Evolutionary conservation across 179 eudicot species (phyloP), one percentile per base, ranked within the genome.

Genomic region (Carnegiea gigantea): DNA sequence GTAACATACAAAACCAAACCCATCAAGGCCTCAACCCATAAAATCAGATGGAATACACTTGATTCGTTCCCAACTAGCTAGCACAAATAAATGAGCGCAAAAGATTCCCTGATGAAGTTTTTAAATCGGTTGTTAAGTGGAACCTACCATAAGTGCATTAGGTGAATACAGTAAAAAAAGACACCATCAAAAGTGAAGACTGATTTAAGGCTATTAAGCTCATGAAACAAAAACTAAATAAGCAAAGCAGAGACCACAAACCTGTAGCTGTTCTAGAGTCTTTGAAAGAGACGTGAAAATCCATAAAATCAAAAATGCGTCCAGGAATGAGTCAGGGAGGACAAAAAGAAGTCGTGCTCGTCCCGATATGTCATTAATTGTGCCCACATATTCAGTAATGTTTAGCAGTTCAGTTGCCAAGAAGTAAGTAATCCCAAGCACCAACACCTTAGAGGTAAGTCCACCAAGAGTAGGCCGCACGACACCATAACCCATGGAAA

Each of bases 391-490:
- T 86, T 97, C 99, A 0, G 98, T 89, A 77, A 97, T 89, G 81
- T 92, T 91, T 28, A 97, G 93, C 87, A 95, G 86, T 82, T 93
- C 97, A 81, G 99, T 83, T 46, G 97, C 96, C 82, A 97, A 77
- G 83, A 97, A 95, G 77, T 95, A 97, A 72, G 98, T 94, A 54
- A 86, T 51, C 72, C 99, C 99, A 88, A 97, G 81, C 80, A 97
- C 95, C 84, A 95, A 73, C 83, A 94, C 97, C 87, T 97, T 94
- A 23, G 92, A 88, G 80, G 98, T 95, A 78, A 97, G 91, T 48
- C 99, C 99, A 67, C 99, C 99, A 76, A 97, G 98, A 74, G 99
- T 97, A 62, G 99, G 99, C 54, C 99, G 95, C 77, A 97, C 97
- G 79, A 97, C 98, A 51, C 99, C 99, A 84, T 92, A 97, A 38